Conservation (phyloP, 495 filamentous ascomycete species). For the Lasiosphaeria ovina region DNA sequence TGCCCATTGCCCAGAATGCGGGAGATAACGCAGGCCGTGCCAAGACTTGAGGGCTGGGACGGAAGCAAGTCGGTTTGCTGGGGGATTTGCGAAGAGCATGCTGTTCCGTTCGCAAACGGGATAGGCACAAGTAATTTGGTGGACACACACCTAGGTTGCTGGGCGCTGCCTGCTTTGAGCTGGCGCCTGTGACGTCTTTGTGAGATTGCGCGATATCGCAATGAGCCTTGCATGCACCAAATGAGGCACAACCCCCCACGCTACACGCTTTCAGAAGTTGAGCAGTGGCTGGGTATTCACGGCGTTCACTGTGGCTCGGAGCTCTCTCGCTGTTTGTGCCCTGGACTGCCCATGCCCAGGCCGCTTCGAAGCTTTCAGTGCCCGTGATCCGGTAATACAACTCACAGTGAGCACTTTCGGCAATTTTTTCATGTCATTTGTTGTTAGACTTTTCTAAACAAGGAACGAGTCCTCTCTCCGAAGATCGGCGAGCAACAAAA, state of each 20-base stretch:
- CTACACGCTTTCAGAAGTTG: not conserved
- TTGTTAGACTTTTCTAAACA: too few relatives aligned
- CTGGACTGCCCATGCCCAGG: too few relatives aligned
- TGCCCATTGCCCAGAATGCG: slow-evolving; percentile 7
- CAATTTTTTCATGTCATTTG: not conserved
- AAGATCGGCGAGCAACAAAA: too few relatives aligned
- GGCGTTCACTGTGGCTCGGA: too few relatives aligned
- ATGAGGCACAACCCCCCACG: slow-evolving; percentile 1
- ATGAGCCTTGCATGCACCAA: not conserved
- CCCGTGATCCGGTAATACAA: not conserved
- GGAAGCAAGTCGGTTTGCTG: not conserved
- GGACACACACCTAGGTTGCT: not conserved
- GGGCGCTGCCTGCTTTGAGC: not conserved
- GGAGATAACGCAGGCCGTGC: slow-evolving; percentile 13
- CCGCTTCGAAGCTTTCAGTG: too few relatives aligned
- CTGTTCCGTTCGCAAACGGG: not conserved
- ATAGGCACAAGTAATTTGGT: not conserved
- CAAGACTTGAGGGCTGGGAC: slow-evolving; percentile 5
- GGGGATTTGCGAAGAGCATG: not conserved
- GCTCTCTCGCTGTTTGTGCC: too few relatives aligned
- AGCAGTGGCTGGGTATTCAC: too few relatives aligned
- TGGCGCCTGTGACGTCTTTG: not conserved
- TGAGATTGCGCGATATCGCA: not conserved
- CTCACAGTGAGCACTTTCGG: not conserved
- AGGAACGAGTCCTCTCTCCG: too few relatives aligned